phyloP scores from a whole-genome alignment of 140 eudicot genomes.

The Flaveria floridana region DNA sequence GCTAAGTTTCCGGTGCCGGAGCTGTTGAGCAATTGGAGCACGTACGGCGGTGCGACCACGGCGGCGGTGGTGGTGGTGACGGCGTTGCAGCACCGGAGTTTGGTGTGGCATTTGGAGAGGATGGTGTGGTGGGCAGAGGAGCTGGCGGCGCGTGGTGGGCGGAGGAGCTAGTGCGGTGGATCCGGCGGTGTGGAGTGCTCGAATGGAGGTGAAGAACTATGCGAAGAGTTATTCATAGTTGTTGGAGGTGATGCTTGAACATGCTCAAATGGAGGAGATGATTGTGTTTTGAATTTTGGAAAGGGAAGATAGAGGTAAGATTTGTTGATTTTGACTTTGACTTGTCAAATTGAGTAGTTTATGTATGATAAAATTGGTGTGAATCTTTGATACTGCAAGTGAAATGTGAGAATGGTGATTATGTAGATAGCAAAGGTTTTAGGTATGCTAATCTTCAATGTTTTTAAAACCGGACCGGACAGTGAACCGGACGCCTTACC shows the following conservation, averaged over 20 bases:
- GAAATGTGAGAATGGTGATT: too few relatives aligned
- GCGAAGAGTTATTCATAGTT: slow-evolving; percentile 66
- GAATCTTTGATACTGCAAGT: too few relatives aligned
- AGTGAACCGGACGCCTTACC: too few relatives aligned
- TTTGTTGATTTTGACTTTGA: too few relatives aligned
- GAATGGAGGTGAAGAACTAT: slow-evolving; percentile 84
- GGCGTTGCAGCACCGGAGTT: slow-evolving; percentile 72
- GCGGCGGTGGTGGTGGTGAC: slow-evolving; percentile 72
- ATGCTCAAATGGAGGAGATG: slow-evolving; percentile 89
- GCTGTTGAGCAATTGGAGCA: slow-evolving; percentile 36
- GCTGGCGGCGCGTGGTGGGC: slow-evolving; percentile 77
- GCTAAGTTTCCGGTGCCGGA: slow-evolving; percentile 67
- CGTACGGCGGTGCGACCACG: slow-evolving; percentile 46
- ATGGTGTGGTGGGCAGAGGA: slow-evolving; percentile 93
- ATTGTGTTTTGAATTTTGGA: slow-evolving; percentile 78
- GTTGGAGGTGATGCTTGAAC: slow-evolving; percentile 81
- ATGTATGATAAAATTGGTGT: too few relatives aligned
- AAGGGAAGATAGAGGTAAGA: slow-evolving; percentile 18
- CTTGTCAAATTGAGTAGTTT: too few relatives aligned
- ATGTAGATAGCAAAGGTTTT: too few relatives aligned
- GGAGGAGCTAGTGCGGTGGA: slow-evolving; percentile 41
- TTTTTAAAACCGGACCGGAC: too few relatives aligned
- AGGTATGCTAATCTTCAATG: too few relatives aligned
- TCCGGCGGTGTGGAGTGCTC: slow-evolving; percentile 68
- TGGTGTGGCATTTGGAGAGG: slow-evolving; percentile 91